Percentiles rank a stretch among this genome's conserved stretches.
Evolutionary conservation across 352 stramenopile genomes (phyloP).

Genomic region (Phytopythium mirpurense): DNA sequence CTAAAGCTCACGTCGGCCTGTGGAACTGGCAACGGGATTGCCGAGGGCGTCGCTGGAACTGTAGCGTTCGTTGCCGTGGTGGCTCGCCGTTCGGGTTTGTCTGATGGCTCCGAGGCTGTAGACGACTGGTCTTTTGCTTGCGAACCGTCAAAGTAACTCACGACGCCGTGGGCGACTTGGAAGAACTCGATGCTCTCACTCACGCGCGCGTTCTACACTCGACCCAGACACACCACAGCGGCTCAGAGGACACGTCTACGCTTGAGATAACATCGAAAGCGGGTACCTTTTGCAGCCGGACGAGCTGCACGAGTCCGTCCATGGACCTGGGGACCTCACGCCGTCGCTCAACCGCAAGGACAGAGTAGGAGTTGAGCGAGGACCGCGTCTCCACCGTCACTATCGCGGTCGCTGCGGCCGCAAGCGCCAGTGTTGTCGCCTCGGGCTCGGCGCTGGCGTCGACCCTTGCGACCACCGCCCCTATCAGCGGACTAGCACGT

Average conservation of each 20-base stretch:
- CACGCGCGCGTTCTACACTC: slow-evolving; percentile 51
- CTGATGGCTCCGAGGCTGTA: background rate
- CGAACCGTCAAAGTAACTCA: slow-evolving; percentile 21
- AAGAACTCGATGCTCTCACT: slow-evolving; percentile 72
- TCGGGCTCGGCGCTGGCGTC: slow-evolving; percentile 28
- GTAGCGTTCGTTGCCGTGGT: background rate
- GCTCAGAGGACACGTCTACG: slow-evolving; percentile 2
- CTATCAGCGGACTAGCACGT: slow-evolving; percentile 21
- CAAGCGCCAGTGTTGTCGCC: slow-evolving; percentile 21
- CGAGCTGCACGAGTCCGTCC: slow-evolving; percentile 50
- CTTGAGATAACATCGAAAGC: background rate
- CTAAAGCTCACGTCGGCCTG: slow-evolving; percentile 71
- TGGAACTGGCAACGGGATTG: slow-evolving; percentile 35
- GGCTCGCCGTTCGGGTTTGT: background rate
- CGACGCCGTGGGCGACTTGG: slow-evolving; percentile 16
- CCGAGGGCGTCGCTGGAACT: background rate
- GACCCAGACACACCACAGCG: background rate
- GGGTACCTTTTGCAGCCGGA: slow-evolving; percentile 65
- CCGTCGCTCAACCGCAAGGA: slow-evolving; percentile 53
- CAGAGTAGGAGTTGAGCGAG: slow-evolving; percentile 47
- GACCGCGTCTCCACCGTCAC: slow-evolving; percentile 48
- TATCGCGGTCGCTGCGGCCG: slow-evolving; percentile 36
- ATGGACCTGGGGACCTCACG: slow-evolving; percentile 54
- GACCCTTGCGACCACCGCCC: slow-evolving; percentile 40
- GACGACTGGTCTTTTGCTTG: background rate